A percentile compares a stretch with the other conserved stretches of the same genome.
These are phyloP conservation scores for Andrographis paniculata DNA, from an alignment of 305 asterid species.

Conservation along the genomic window DNA sequence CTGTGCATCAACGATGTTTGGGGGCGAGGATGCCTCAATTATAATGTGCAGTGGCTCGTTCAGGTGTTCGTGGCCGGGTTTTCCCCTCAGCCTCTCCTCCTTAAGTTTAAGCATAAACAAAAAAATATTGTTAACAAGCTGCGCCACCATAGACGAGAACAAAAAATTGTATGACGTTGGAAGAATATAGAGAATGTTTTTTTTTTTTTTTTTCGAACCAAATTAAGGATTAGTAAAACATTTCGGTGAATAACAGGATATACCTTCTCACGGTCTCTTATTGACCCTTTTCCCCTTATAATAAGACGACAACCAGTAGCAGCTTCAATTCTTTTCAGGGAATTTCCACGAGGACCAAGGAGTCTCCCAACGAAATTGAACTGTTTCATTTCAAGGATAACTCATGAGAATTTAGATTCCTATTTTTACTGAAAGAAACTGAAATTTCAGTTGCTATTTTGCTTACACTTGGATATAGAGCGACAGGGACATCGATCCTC, in stretches of 20 bases:
- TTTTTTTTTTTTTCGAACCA: neutral
- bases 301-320: constrained; percentile 84
- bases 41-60: constrained; percentile 66
- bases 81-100: constrained; percentile 82
- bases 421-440: neutral
- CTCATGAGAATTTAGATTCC: neutral
- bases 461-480: constrained; percentile 68
- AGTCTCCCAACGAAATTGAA: constrained; percentile 87
- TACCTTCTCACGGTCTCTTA: constrained; percentile 78
- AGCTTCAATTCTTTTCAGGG: constrained; percentile 80
- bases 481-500: constrained; percentile 80
- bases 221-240: neutral
- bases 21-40: constrained; percentile 68
- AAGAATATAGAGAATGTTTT: too few species aligned
- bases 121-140: constrained; percentile 1
- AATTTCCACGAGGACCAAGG: constrained; percentile 87
- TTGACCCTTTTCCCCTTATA: constrained; percentile 80
- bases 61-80: constrained; percentile 77
- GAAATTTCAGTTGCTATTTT: neutral
- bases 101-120: constrained; percentile 18
- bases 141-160: too few species aligned
- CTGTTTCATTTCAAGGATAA: constrained; percentile 28
- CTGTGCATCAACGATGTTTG: constrained; percentile 42
- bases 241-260: neutral
- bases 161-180: too few species aligned